phyloP scores from a whole-genome alignment of 768 basidiomycete species.

The Pleurotus giganteus region DNA sequence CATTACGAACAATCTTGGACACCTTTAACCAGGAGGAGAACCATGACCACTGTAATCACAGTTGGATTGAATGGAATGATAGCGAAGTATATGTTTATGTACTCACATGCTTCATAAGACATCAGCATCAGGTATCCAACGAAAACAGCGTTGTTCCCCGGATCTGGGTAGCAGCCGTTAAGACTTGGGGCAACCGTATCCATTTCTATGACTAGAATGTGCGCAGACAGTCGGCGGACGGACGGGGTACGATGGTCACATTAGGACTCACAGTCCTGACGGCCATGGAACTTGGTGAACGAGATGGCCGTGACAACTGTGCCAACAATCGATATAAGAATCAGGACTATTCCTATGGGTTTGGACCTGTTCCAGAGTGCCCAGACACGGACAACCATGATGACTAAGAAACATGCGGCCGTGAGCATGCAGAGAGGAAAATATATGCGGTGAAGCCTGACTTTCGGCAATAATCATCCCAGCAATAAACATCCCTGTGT shows the following conservation, averaged over 20 bases:
- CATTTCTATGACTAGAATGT: not conserved
- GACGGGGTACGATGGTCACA: not conserved
- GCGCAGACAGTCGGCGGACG: not conserved
- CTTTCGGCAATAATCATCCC: not conserved
- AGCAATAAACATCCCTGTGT: not conserved
- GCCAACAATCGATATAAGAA: too few species aligned
- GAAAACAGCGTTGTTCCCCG: slow-evolving; percentile 1
- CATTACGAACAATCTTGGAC: not conserved
- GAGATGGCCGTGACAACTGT: not conserved
- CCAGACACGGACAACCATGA: not conserved
- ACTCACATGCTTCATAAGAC: not conserved
- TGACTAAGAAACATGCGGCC: not conserved
- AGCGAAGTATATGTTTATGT: not conserved
- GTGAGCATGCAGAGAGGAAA: not conserved
- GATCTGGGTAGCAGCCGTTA: not conserved
- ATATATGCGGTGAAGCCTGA: not conserved
- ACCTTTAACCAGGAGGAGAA: not conserved
- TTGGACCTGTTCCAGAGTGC: not conserved
- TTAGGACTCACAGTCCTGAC: not conserved
- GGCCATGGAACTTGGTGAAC: not conserved
- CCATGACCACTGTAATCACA: not conserved
- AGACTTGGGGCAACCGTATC: not conserved
- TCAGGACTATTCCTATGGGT: too few species aligned
- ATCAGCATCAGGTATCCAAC: not conserved
- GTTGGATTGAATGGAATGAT: not conserved